phyloP scores from a whole-genome alignment of 108 stramenopile genomes.

The Cyclotella atomus region DNA sequence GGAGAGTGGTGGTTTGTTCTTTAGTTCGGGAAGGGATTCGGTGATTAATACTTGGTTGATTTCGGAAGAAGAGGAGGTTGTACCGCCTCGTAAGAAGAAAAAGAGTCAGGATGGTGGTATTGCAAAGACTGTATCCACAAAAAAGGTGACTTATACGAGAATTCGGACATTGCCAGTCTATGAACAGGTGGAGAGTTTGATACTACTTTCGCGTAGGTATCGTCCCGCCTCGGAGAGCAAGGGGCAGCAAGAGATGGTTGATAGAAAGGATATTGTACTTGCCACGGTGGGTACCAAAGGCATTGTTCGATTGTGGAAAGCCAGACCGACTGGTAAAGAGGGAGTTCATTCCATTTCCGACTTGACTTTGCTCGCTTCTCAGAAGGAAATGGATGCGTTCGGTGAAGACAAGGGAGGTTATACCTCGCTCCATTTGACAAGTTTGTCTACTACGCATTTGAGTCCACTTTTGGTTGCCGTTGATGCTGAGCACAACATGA shows the following conservation, averaged over 20 bases:
- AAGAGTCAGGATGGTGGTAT: slow-evolving; percentile 17
- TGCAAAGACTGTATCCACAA: too few relatives aligned
- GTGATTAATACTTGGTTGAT: slow-evolving; percentile 91
- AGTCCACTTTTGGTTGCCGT: slow-evolving; percentile 74
- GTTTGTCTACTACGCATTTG: slow-evolving; percentile 30
- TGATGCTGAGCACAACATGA: slow-evolving; percentile 92
- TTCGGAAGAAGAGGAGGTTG: slow-evolving; percentile 51
- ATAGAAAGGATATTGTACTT: slow-evolving; percentile 47
- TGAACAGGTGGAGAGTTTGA: slow-evolving; percentile 86
- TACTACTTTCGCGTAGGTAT: slow-evolving; percentile 43
- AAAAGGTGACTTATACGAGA: slow-evolving; percentile 57
- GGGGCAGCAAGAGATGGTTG: too few relatives aligned
- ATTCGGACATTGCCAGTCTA: slow-evolving; percentile 82
- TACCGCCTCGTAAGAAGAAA: slow-evolving; percentile 41
- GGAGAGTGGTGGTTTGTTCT: slow-evolving; percentile 59
- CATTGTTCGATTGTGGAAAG: slow-evolving; percentile 72
- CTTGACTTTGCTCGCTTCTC: slow-evolving; percentile 54
- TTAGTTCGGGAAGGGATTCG: slow-evolving; percentile 78
- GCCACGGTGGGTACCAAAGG: slow-evolving; percentile 86
- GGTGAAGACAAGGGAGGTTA: slow-evolving; percentile 85
- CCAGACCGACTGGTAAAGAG: slow-evolving; percentile 26
- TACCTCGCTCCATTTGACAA: slow-evolving; percentile 52
- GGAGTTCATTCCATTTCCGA: slow-evolving; percentile 48
- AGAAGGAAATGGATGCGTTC: slow-evolving; percentile 62
- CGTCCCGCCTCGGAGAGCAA: slow-evolving; percentile 50